Base-by-base conservation (phyloP, 179 eudicot species). In the Monotropa hypopitys region DNA sequence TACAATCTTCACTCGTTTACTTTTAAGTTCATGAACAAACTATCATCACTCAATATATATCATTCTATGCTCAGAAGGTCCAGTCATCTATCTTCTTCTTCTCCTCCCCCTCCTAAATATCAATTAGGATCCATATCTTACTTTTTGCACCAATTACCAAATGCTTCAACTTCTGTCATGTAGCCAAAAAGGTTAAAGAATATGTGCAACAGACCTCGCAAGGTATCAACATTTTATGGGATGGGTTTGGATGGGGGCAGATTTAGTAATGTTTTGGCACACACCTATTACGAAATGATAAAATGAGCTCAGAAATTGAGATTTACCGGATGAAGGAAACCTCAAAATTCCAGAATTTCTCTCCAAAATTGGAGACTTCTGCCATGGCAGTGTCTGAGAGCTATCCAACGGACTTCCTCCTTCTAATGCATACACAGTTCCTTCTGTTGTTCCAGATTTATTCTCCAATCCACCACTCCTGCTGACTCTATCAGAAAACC, bases 401-500 rank as follows among this genome's bases (percentile, higher is more conserved):
- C 87, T 90, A 71, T 90, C 92, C 82, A 90, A 71, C 61, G 97
- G 89, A 82, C 97, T 90, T 68, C 92, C 97, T 76, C 85, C 90
- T 81, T 91, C 96, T 3, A 95, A 92, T 78, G 88, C 92, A 81
- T 88, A 88, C 40, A 89, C 80, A 69, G 97, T 81, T 80, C 76
- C 89, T 35, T 86, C 83, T 77, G 90, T 88, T 10, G 93, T 87
- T 26, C 83, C 79, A 79, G 91, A 91, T 85, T 95, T 95, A 65
- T 79, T 67, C 15, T 86, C 97, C 74, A 86, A 66, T 21, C 84
- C 73, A 78, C 87, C 89, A 79, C 86, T 84, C 77, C 89, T 83
- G 66, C 89, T 76, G 35, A 85, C 81, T 42, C 87, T 87, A 82
- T 86, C 89, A 82, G 89, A 85, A 73, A 82, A 63, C 92, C 93